These are phyloP conservation scores for Triangularia setosa DNA, from an alignment of 2,329 filamentous ascomycete genomes.

Conservation along the genomic window DNA sequence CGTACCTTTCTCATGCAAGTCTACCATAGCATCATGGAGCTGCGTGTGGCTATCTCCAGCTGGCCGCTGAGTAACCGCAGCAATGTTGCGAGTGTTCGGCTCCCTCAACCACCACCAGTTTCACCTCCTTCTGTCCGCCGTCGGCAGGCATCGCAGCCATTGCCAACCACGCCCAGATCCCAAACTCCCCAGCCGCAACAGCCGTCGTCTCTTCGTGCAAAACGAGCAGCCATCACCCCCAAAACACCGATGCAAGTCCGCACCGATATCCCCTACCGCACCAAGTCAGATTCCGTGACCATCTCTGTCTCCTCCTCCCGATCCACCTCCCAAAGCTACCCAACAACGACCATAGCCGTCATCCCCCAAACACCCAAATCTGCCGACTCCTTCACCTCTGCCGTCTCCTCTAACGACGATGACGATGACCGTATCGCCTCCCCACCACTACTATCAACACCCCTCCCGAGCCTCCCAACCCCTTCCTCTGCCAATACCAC, in stretches of 20 bases:
- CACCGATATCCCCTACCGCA: slow-evolving; percentile 39
- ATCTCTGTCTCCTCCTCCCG: slow-evolving; percentile 9
- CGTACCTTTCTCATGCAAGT: slow-evolving; percentile 58
- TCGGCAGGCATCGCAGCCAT: slow-evolving; percentile 40
- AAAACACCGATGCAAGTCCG: slow-evolving; percentile 17
- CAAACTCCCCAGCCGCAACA: background rate
- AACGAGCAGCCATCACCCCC: slow-evolving; percentile 4
- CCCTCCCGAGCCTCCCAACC: background rate
- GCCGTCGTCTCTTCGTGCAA: background rate
- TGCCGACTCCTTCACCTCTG: slow-evolving; percentile 69
- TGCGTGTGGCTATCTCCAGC: slow-evolving; percentile 44
- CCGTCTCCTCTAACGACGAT: slow-evolving; percentile 41
- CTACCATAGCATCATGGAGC: slow-evolving; percentile 64
- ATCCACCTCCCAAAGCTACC: slow-evolving; percentile 39
- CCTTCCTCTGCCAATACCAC: background rate
- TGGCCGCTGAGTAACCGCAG: slow-evolving; percentile 20
- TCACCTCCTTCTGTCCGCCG: background rate
- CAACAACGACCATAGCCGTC: slow-evolving; percentile 17
- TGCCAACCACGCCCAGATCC: slow-evolving; percentile 47
- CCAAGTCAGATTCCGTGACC: slow-evolving; percentile 30
- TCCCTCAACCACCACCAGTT: slow-evolving; percentile 37
- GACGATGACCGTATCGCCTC: slow-evolving; percentile 40
- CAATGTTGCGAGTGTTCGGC: slow-evolving; percentile 9
- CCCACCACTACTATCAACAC: slow-evolving; percentile 37
- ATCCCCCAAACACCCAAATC: slow-evolving; percentile 41